These are phyloP conservation scores for Boletus insuetus DNA, from an alignment of 768 basidiomycete species.

Conservation along the genomic window DNA sequence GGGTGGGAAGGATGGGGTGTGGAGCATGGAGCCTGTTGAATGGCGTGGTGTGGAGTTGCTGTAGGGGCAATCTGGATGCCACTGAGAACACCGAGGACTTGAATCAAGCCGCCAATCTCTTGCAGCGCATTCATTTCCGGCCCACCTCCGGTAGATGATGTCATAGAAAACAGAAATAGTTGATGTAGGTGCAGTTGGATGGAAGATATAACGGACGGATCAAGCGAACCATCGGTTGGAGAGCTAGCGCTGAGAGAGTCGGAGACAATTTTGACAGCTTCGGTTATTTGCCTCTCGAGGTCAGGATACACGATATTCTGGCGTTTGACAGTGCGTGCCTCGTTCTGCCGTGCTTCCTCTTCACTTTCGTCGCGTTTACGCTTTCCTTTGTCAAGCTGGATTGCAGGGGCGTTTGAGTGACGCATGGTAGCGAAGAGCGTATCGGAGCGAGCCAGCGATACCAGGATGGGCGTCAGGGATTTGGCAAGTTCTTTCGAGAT, in stretches of 20 bases:
- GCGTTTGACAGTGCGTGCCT: slow-evolving; percentile 40
- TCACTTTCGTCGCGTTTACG: slow-evolving; percentile 63
- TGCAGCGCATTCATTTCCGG: slow-evolving; percentile 57
- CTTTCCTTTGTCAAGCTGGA: slow-evolving; percentile 70
- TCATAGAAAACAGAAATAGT: slow-evolving; percentile 75
- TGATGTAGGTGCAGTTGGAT: slow-evolving; percentile 74
- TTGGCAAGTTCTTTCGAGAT: slow-evolving; percentile 54
- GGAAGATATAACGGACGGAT: slow-evolving; percentile 61
- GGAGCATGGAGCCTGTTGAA: slow-evolving; percentile 28
- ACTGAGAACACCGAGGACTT: slow-evolving; percentile 77
- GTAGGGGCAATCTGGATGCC: slow-evolving; percentile 63
- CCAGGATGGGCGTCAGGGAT: slow-evolving; percentile 58
- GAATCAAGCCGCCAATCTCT: slow-evolving; percentile 78
- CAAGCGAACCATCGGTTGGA: slow-evolving; percentile 41
- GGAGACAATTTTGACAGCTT: slow-evolving; percentile 58
- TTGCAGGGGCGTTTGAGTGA: slow-evolving; percentile 59
- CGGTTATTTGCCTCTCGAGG: slow-evolving; percentile 54
- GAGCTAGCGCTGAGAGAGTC: slow-evolving; percentile 43
- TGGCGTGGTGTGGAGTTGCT: slow-evolving; percentile 28
- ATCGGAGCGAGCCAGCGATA: slow-evolving; percentile 65
- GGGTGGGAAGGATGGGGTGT: slow-evolving; percentile 34
- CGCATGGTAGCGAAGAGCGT: slow-evolving; percentile 62
- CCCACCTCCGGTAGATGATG: slow-evolving; percentile 55
- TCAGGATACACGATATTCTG: slow-evolving; percentile 43
- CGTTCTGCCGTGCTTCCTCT: slow-evolving; percentile 27